Evolutionary conservation across 2,329 filamentous ascomycete species (phyloP).

Genomic region (Pseudovirgaria hyperparasitica): DNA sequence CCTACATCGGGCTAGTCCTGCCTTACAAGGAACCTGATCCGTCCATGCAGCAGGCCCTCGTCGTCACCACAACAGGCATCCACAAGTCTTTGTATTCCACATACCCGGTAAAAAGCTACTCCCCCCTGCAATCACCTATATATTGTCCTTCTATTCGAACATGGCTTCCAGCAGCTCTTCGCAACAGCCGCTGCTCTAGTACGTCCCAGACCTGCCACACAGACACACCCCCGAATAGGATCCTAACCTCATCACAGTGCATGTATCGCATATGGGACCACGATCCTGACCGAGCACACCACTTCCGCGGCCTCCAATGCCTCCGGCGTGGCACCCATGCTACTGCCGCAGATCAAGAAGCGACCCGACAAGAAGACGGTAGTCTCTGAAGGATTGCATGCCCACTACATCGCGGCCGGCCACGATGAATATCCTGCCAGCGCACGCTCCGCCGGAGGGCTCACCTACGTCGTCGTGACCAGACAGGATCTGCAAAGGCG

Average conservation of each 20-base stretch:
- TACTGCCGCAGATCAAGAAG: constrained; percentile 92
- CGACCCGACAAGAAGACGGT: constrained; percentile 81
- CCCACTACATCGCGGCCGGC: constrained; percentile 88
- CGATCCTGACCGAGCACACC: constrained; percentile 87
- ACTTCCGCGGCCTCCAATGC: constrained; percentile 71
- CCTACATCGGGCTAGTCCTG: too few relatives aligned
- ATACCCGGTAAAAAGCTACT: too few relatives aligned
- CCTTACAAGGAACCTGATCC: too few relatives aligned
- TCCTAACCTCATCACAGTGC: constrained; percentile 42
- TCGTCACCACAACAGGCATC: too few relatives aligned
- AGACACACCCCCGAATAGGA: constrained; percentile 1
- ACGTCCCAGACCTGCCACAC: constrained; percentile 4
- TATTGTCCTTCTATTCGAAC: too few relatives aligned
- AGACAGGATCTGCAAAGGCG: constrained; percentile 70
- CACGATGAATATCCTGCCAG: constrained; percentile 48
- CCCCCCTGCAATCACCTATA: too few relatives aligned
- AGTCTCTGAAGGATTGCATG: constrained; percentile 80
- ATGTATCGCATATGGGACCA: constrained; percentile 87
- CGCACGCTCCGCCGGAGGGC: constrained; percentile 54
- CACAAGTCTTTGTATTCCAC: too few relatives aligned
- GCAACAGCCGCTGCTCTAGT: constrained; percentile 29
- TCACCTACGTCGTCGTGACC: constrained; percentile 86
- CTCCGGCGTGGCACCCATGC: constrained; percentile 77
- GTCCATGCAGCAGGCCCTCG: too few relatives aligned
- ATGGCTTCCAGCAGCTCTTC: too few relatives aligned